A percentile compares a stretch with the other conserved stretches of the same genome.
These are phyloP conservation scores for Tricholoma sp. DNA, from an alignment of 768 basidiomycete species.

Conservation along the genomic window DNA sequence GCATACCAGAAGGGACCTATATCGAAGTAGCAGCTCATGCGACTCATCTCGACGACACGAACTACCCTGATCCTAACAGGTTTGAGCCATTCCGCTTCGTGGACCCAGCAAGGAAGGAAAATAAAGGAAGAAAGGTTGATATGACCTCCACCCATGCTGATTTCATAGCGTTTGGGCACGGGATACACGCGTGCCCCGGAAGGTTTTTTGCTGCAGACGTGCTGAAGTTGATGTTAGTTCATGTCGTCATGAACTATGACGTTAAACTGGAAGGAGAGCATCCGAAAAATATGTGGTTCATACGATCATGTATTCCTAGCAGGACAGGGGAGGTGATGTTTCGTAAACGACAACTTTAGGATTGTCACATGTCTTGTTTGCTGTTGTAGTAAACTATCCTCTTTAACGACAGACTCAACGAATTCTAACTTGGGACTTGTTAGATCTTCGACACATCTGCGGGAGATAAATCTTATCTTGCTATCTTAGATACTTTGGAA, in stretches of 20 bases:
- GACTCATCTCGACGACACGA: slow-evolving; percentile 10
- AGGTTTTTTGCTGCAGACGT: slow-evolving; percentile 17
- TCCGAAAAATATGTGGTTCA: not conserved
- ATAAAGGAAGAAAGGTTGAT: not conserved
- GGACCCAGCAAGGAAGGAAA: not conserved
- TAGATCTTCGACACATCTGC: no score
- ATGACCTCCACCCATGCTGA: not conserved
- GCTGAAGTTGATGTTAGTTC: slow-evolving; percentile 19
- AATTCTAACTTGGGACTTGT: no score
- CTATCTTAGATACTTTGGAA: no score
- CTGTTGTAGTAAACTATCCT: no score
- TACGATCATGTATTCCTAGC: not conserved
- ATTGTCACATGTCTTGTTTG: no score
- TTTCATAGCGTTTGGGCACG: slow-evolving; percentile 2
- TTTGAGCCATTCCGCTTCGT: slow-evolving; percentile 3
- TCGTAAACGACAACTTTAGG: not conserved
- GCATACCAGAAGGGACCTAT: slow-evolving; percentile 20
- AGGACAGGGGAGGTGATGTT: not conserved
- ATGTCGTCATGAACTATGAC: slow-evolving; percentile 18
- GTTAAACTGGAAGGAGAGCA: slow-evolving; percentile 11
- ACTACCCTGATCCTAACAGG: not conserved
- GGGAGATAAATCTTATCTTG: no score
- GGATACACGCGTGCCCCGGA: slow-evolving; percentile 7
- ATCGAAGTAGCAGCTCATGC: slow-evolving; percentile 13
- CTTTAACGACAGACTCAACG: no score